phyloP scores from a whole-genome alignment of 1,139 yeast genomes.

The Zhuliangozyma parablackwelliae region DNA sequence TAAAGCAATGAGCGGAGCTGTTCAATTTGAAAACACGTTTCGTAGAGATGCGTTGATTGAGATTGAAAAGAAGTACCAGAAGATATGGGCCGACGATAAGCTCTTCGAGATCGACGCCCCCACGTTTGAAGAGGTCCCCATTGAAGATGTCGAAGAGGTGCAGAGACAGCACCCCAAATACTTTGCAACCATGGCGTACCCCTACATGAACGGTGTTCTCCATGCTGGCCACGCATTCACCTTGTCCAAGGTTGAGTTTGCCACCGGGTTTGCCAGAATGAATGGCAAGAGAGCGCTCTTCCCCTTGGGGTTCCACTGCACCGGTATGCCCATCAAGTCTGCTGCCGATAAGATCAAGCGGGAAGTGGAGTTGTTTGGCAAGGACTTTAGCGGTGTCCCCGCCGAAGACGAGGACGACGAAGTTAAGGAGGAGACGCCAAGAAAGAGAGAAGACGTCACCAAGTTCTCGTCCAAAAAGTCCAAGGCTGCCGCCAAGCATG shows the following conservation, averaged over 20 bases:
- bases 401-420: constrained; percentile 47
- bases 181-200: constrained; percentile 95
- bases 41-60: constrained; percentile 92
- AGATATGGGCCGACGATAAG: constrained; percentile 81
- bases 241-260: constrained; percentile 89
- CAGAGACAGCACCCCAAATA: constrained; percentile 80
- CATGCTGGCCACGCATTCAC: constrained; percentile 99
- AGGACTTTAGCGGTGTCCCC: constrained; percentile 68
- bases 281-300: constrained; percentile 87
- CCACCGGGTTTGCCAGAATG: constrained; percentile 93
- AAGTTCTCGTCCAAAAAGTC: constrained; percentile 90
- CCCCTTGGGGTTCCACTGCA: constrained; percentile 98
- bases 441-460: constrained; percentile 69
- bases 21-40: constrained; percentile 55
- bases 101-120: constrained; percentile 89
- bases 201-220: constrained; percentile 97
- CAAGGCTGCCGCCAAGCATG: constrained; percentile 89
- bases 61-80: constrained; percentile 86
- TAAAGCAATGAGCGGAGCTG: constrained; percentile 38
- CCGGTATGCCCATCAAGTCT: constrained; percentile 98
- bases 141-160: constrained; percentile 62
- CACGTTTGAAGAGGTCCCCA: constrained; percentile 56
- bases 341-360: constrained; percentile 93
- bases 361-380: constrained; percentile 89
- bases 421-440: constrained; percentile 23